phyloP scores from a whole-genome alignment of 225 moss, liverwort and hornwort genomes.

The Asterella californica region DNA sequence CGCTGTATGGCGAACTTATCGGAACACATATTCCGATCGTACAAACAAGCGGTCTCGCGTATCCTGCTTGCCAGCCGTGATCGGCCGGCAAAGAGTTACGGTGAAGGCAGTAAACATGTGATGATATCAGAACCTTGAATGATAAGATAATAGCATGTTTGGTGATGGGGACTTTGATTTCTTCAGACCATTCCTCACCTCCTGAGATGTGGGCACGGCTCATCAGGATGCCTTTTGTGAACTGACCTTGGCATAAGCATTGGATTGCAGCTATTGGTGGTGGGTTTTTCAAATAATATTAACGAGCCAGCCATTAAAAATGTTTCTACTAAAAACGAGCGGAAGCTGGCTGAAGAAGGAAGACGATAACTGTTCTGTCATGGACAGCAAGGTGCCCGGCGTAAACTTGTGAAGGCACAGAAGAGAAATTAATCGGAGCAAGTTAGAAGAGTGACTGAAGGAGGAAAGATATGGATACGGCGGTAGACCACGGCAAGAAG shows the following conservation, averaged over 20 bases:
- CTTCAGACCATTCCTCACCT: not conserved
- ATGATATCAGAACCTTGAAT: not conserved
- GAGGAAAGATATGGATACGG: conserved; percentile 48
- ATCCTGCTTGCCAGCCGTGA: not conserved
- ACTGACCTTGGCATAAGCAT: not conserved
- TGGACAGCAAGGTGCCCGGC: not conserved
- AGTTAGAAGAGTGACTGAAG: not conserved
- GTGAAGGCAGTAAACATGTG: not conserved
- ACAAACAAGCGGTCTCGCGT: not conserved
- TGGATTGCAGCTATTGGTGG: not conserved
- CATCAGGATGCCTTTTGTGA: not conserved
- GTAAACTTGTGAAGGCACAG: not conserved
- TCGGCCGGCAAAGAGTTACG: not conserved
- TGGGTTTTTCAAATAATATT: not conserved
- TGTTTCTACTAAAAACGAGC: not conserved
- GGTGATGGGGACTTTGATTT: not conserved
- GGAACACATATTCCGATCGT: not conserved
- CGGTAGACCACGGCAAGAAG: conserved; percentile 47
- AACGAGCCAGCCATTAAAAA: not conserved
- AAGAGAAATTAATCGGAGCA: not conserved
- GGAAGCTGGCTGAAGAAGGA: conserved; percentile 3
- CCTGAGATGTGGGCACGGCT: not conserved
- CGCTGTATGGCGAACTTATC: not conserved
- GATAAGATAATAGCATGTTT: not conserved
- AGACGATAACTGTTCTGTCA: not conserved